phyloP scores from a whole-genome alignment of 1,284 basidiomycete genomes.

The Fomitiporia mediterranea region DNA sequence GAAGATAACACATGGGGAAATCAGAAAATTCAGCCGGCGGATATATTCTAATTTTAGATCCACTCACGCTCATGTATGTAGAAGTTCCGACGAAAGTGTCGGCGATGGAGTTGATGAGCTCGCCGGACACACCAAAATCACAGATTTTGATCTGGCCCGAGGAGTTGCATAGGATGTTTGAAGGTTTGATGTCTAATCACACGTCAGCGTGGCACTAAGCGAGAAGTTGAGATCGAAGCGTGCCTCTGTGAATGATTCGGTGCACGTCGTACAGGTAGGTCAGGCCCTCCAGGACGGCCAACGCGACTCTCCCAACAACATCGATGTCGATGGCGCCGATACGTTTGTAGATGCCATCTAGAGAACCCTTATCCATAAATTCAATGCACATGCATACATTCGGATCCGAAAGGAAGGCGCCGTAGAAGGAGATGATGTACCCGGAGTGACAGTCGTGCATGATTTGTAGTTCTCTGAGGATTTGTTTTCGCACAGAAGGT shows the following conservation, averaged over 20 bases:
- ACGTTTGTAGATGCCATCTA: slow-evolving; percentile 92
- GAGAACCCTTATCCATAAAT: slow-evolving; percentile 88
- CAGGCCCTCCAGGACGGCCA: slow-evolving; percentile 90
- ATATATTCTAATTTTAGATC: slow-evolving; percentile 5
- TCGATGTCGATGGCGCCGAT: slow-evolving; percentile 87
- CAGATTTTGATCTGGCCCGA: slow-evolving; percentile 96
- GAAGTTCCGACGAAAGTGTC: slow-evolving; percentile 99
- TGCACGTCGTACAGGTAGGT: slow-evolving; percentile 99
- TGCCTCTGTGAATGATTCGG: slow-evolving; percentile 98
- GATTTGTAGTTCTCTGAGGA: slow-evolving; percentile 95
- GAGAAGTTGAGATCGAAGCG: slow-evolving; percentile 24
- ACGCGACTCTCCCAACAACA: slow-evolving; percentile 86
- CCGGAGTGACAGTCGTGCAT: slow-evolving; percentile 95
- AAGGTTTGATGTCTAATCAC: slow-evolving; percentile 93
- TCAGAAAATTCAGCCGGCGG: slow-evolving; percentile 18
- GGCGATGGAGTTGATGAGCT: slow-evolving; percentile 97
- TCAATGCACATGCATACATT: slow-evolving; percentile 99
- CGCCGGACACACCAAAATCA: slow-evolving; percentile 98
- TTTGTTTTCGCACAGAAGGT: slow-evolving; percentile 95
- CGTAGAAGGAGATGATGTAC: slow-evolving; percentile 95
- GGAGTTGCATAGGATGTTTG: slow-evolving; percentile 94
- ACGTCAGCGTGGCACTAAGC: slow-evolving; percentile 7
- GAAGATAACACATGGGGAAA: slow-evolving; percentile 7
- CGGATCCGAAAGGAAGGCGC: slow-evolving; percentile 92
- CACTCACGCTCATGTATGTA: slow-evolving; percentile 96